Evolutionary conservation across 768 basidiomycete species (phyloP), one percentile per base, ranked within the genome.

Genomic region (Hygrophoropsis aurantiaca): DNA sequence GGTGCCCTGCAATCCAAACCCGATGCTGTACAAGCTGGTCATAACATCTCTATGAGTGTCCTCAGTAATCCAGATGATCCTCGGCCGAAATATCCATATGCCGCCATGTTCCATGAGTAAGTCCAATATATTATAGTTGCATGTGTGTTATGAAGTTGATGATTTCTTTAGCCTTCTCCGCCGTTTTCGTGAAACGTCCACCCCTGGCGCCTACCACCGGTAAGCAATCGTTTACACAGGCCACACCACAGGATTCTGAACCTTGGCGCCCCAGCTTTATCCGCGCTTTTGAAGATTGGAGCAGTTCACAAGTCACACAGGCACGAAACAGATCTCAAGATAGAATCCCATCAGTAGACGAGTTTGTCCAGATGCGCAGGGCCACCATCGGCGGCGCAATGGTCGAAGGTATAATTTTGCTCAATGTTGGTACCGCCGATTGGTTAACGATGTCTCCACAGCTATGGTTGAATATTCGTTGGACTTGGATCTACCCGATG

Each of bases 21-120:
- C 5, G 70, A 70, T 10, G 61, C 53, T 20, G 62, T 71, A 16
- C 58, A 60, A 27, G 58, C 64, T 0, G 64, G 68, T 6, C 69
- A 71, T 9, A 51, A 60, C 21, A 47, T 70, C 23, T 70, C 69
- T n/a, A 51, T 55, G 34, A 46, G 45, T 19, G 60, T 71, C 5
- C 43, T 70, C 15, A 49, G 44, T 2, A 15, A 68, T 34, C 64
- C 67, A 10, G 57, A 60, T 0, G 51, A 53, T 4, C 51, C 62
- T 7, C 59, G 61, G 19, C 69, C 69, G 1, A 47, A 62, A 11
- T 65, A 66, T 42, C 58, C 67, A 10, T 71, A 71, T 27, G 69
- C 69, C 20, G 68, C 69, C 23, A 70, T 70, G 69, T 42, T 70
- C 15, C 60, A 71, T 47, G 68, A 70, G 69, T 70, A 47, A 9